Base-by-base conservation (phyloP, 176 grass and related monocot species). In the Phyllostachys edulis region DNA sequence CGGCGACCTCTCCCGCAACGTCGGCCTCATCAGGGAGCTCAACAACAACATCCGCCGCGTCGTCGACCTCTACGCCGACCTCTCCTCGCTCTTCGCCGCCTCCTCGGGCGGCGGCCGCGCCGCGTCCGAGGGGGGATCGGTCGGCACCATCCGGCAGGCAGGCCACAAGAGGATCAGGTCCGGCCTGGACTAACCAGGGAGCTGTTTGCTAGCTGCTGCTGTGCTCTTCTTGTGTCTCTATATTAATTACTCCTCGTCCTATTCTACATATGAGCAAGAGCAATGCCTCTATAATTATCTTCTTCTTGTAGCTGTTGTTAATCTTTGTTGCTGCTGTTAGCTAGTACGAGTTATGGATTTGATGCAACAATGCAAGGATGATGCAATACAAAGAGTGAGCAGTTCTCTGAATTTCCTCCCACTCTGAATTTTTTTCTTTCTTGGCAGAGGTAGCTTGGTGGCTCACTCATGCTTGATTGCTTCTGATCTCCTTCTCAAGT, bases 41-140 rank as follows among this genome's bases (percentile, higher is more conserved):
- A 95, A 95, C 93, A 92, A 95, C 88, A 95, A 95, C 82, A 95
- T 95, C 80, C 89, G 93, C 55, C 85, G 93, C 41, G 90, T 92
- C 49, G 93, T 95, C 41, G 93, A 90, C 82, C 93, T 95, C 64
- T 95, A 95, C 21, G 93, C 93, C 27, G 88, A 95, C 75, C 87
- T 95, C 21, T 95, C 93, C 39, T 84, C 79, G 20, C 84, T 91
- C 61, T 95, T 95, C 57, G 78, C 93, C 26, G 81, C 85, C 56
- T 71, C 89, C 27, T 84, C 85, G 1, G 85, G 57, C n/a, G 86
- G 60, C n/a, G 92, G 86, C 46, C 89, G 38, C 11, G 75, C 81
- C 44, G 72, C 82, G 5, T 89, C 88, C 13, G 88, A 89, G 77
- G 88, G 88, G 4, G 88, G 77, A 0, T 89, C 87, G 1, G 80